Evolutionary conservation across 2,329 filamentous ascomycete genomes (phyloP), one percentile per base, ranked within the genome.

Genomic region (Mycogone perniciosa): DNA sequence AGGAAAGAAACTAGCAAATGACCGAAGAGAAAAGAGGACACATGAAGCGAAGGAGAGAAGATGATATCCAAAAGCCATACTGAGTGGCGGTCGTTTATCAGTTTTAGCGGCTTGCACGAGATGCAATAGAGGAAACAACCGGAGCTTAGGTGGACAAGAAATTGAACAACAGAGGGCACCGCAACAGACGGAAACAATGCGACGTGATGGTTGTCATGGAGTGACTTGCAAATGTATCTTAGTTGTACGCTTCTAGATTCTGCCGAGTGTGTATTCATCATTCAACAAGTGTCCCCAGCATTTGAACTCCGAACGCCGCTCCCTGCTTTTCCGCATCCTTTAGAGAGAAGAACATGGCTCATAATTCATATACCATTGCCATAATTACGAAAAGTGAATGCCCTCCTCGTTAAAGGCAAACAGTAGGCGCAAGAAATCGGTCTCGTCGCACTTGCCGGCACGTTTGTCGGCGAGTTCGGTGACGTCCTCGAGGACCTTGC

Each of bases 331-430:
- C 5, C 35, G 35, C 35, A 20, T 20, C 35, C n/a, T 38, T 6
- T 38, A 38, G 20, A 38, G 29, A 45, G 35, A 39, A 9, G 27
- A 44, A 11, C 26, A 13, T 8, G 7, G 4, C 29, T 34, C 27
- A 30, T 31, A 4, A 43, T 10, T 27, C 10, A 31, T 5, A 37
- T 33, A 10, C 4, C 13, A 26, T 7, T 20, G 7, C 13, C 7
- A 20, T 35, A 26, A 41, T 75, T 68, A 90, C 55, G 81, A 86
- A 67, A 97, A 97, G 72, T 96, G 92, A 53, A 97, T 92, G 30
- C 89, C 89, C 66, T 95, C 89, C 58, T 89, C 82, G 66, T 96
- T 96, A 69, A 96, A 96, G 2, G 87, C 86, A 59, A 76, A 78
- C 37, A 96, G 70, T 57, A 96, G 68, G 59, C 84, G 85, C 65